Conservation (phyloP, 2,329 filamentous ascomycete genomes). For the Colletotrichum kahawae region DNA sequence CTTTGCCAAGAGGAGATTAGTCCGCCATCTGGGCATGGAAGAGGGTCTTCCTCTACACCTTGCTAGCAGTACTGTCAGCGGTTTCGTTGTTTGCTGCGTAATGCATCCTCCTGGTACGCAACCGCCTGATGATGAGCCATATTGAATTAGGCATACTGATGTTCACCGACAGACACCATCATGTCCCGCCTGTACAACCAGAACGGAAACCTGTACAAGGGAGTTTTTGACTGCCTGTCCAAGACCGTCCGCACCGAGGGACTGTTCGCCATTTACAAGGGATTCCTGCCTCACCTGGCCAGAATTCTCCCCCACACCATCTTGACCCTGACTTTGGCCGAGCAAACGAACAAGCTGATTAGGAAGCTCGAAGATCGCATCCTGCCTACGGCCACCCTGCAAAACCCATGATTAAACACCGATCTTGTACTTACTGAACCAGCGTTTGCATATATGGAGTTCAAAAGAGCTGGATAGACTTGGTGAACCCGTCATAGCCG, state of each 20-base stretch:
- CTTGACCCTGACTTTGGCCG: conserved; percentile 87
- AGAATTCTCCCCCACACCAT: conserved; percentile 96
- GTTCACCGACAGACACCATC: conserved; percentile 73
- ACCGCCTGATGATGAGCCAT: not conserved
- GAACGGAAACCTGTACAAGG: conserved; percentile 93
- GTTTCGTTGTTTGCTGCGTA: conserved; percentile 94
- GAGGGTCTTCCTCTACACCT: conserved; percentile 91
- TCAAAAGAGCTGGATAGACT: conserved; percentile 8
- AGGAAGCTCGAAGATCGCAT: conserved; percentile 73
- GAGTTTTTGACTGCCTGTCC: conserved; percentile 88
- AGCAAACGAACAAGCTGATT: conserved; percentile 96
- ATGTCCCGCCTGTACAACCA: conserved; percentile 99
- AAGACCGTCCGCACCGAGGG: conserved; percentile 94
- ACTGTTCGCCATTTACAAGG: conserved; percentile 93
- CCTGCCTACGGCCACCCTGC: conserved; percentile 45
- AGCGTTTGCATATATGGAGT: conserved; percentile 21
- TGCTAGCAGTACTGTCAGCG: conserved; percentile 85
- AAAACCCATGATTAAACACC: conserved; percentile 27
- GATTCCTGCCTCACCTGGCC: conserved; percentile 92
- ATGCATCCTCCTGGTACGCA: conserved; percentile 92
- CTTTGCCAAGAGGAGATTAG: conserved; percentile 87
- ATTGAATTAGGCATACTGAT: not conserved
- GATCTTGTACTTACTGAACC: conserved; percentile 10
- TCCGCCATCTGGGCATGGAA: conserved; percentile 84
- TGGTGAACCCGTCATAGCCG: not conserved